Evolutionary conservation across 2,329 filamentous ascomycete genomes (phyloP), one percentile per base, ranked within the genome.

Genomic region (Trichoderma asperellum): DNA sequence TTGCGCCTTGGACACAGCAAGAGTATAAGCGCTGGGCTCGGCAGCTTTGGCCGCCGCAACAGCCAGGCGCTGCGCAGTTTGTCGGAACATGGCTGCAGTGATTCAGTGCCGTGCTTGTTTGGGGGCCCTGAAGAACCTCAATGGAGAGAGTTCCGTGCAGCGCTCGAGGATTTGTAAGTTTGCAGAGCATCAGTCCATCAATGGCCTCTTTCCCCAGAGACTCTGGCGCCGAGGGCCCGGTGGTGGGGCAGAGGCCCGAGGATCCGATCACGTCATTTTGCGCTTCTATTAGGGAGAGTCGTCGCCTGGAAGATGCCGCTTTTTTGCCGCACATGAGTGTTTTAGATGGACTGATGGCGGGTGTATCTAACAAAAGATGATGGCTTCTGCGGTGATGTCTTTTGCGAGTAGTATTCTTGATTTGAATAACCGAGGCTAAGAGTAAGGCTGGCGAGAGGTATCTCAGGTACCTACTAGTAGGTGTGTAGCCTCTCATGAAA

Each of bases 1-100:
- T 79, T 97, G 94, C 35, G 92, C 92, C 77, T 89, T 89, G 53
- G 93, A 93, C 70, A 97, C 89, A 72, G 86, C 86, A 71, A 95
- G 83, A 34, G 89, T 89, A 76, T 92, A 88, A 57, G 87, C 76
- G 79, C 84, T 83, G 49, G 85, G 84, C 68, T 79, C 79, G 8
- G 79, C 79, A 63, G 81, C 79, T 70, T 81, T 82, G 70, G 81
- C 81, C 73, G 82, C 80, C 70, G 88, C 86, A 74, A 85, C 81
- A 70, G 88, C 87, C 60, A 96, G 91, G 71, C 88, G 87, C 76
- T 91, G 88, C 72, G 89, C 84, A 75, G 87, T 87, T 71, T 88
- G 88, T 76, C 89, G 87, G 74, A 93, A 89, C 92, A 94, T 94
- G 37, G 37, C 37, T 18, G 57, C 21, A 35, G 14, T 8, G 5